Percentiles rank a stretch among this genome's conserved stretches.
These are phyloP conservation scores for Sarcocystis neurona DNA, from an alignment of 169 alveolate genomes.

Conservation along the genomic window DNA sequence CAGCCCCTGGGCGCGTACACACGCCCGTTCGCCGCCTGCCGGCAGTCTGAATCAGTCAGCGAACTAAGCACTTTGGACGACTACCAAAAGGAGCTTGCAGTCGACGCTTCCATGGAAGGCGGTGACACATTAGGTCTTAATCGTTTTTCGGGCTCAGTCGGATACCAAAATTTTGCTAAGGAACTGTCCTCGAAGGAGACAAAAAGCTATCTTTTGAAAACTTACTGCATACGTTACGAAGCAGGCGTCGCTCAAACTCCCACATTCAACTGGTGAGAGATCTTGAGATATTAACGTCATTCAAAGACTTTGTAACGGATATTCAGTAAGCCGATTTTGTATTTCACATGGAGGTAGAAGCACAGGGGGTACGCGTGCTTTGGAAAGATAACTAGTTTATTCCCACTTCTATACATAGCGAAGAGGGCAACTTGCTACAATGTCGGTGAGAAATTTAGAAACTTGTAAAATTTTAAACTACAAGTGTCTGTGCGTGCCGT, in stretches of 20 bases:
- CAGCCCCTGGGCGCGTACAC: constrained; percentile 82
- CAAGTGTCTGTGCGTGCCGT: no score
- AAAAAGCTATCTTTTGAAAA: constrained; percentile 74
- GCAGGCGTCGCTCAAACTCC: constrained; percentile 73
- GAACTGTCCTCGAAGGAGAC: constrained; percentile 67
- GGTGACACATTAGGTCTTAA: constrained; percentile 71
- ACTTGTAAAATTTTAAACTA: no score
- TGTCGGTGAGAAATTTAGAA: no score
- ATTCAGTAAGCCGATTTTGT: no score
- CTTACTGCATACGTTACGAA: constrained; percentile 80
- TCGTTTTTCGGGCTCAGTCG: constrained; percentile 80
- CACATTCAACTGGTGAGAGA: constrained; percentile 32
- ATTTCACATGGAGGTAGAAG: no score
- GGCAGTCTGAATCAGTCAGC: constrained; percentile 75
- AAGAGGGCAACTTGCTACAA: no score
- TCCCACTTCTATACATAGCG: no score
- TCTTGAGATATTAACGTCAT: no score
- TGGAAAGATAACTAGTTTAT: no score
- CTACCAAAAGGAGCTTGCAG: constrained; percentile 74
- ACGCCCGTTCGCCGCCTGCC: constrained; percentile 79
- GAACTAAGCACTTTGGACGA: constrained; percentile 71
- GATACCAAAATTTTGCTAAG: constrained; percentile 73
- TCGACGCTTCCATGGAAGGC: constrained; percentile 74
- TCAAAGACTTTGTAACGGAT: no score
- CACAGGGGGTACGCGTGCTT: no score